Base-by-base conservation (phyloP, 2,329 filamentous ascomycete genomes). In the Pseudocercospora crystallina region DNA sequence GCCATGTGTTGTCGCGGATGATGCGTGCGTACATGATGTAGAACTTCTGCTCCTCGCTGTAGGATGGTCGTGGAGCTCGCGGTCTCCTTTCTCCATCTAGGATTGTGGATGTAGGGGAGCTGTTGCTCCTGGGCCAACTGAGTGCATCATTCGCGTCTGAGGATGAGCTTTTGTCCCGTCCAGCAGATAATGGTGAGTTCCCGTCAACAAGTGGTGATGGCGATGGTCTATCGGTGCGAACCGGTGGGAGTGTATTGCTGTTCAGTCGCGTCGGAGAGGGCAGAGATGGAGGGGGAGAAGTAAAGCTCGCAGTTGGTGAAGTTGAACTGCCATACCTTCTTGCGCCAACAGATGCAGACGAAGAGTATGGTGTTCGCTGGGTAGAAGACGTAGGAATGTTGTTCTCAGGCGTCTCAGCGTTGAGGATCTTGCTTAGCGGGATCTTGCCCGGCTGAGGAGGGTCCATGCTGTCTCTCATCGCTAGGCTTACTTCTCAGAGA, bases 21-120 rank as follows among this genome's bases (percentile, higher is more conserved):
- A 65, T 59, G 42, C 62, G 61, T 11, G 57, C 53, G 47, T 60
- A 65, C 60, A 64, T 65, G 57, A 65, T 60, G 47, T 62, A 67
- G 60, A 69, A 69, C 44, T 65, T 64, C 51, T 67, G 64, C 51
- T 68, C 65, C 31, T 68, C 65, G 43, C 59, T 66, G 57, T 69
- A 69, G 7, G 62, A 58, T 1, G 63, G 63, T 15, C 64, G 54
- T 8, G 64, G 61, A 4, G 64, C 47, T 34, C 62, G 59, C 20
- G 60, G 61, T 17, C 45, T 56, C 14, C 56, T 54, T 42, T 49
- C 51, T 26, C 20, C 20, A 7, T 26, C 20, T 26, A 26, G 20
- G 3, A 26, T 7, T 26, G 20, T 26, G 3, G 20, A 26, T 7
- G 20, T 4, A 26, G 20, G 7, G 20, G 20, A 26, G 7, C 20